Conservation (phyloP, 2,329 filamentous ascomycete species). For the Xylaria sp. region DNA sequence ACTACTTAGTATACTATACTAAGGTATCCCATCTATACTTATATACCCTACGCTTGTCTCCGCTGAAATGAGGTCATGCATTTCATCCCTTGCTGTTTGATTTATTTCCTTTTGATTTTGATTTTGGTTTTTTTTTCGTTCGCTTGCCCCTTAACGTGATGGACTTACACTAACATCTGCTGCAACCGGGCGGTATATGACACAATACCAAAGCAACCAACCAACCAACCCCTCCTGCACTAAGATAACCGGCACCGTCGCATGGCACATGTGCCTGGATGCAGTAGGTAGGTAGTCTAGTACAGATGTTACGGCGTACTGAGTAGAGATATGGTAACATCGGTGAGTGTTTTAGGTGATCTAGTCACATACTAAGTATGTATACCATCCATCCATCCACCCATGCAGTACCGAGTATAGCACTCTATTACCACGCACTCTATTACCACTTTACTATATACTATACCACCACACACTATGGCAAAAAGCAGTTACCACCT, state of each 20-base stretch:
- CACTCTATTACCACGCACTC: not conserved
- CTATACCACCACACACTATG: not conserved
- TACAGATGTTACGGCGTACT: not conserved
- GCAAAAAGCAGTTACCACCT: not conserved
- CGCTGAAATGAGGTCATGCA: not conserved
- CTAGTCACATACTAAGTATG: not conserved
- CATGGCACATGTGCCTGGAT: constrained; percentile 2
- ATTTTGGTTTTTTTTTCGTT: not conserved
- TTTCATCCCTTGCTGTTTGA: not conserved
- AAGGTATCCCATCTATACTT: not conserved
- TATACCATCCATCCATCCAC: not conserved
- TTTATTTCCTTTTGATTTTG: not conserved
- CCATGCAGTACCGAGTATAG: no score
- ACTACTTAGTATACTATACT: no score
- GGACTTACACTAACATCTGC: not conserved
- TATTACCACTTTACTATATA: no score
- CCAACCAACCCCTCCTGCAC: not conserved
- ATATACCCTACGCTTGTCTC: not conserved
- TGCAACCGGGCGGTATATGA: not conserved
- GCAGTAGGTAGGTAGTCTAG: not conserved
- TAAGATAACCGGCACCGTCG: not conserved
- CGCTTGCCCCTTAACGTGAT: not conserved
- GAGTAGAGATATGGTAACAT: constrained; percentile 5
- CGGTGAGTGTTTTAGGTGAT: not conserved
- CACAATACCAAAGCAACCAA: not conserved